A percentile compares a stretch with the other conserved stretches of the same genome.
phyloP scores from a whole-genome alignment of 345 rosid species.

The Populus davidiana region DNA sequence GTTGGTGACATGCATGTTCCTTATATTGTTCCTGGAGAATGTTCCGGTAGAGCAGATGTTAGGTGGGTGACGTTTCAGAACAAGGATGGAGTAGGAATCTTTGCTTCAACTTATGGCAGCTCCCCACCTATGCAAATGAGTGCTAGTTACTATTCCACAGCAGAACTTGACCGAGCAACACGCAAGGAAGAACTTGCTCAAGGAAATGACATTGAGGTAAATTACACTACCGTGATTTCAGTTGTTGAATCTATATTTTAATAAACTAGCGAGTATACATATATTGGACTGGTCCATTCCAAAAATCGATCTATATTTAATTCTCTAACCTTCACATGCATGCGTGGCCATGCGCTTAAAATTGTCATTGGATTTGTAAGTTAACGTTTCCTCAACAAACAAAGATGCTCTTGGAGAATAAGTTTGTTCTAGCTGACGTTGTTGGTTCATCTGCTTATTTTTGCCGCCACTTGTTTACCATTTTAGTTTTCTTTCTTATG shows the following conservation, averaged over 20 bases:
- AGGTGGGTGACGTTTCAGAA: slow-evolving; percentile 82
- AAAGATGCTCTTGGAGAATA: not conserved
- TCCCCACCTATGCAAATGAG: slow-evolving; percentile 92
- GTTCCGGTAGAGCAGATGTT: slow-evolving; percentile 87
- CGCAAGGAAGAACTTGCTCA: slow-evolving; percentile 64
- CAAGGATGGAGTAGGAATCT: slow-evolving; percentile 71
- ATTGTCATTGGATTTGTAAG: not conserved
- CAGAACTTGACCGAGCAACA: slow-evolving; percentile 71
- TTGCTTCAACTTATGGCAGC: slow-evolving; percentile 66
- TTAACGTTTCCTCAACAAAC: not conserved
- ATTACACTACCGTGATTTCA: not conserved
- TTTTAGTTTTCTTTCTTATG: not conserved
- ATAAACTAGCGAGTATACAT: not conserved
- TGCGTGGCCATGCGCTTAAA: not conserved
- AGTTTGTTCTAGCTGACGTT: not conserved
- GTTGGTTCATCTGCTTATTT: not conserved
- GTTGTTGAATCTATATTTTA: not conserved
- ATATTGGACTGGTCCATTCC: not conserved
- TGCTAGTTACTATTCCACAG: slow-evolving; percentile 72
- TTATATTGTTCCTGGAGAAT: slow-evolving; percentile 89
- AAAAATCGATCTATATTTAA: not conserved
- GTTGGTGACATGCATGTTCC: slow-evolving; percentile 89
- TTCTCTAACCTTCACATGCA: not conserved
- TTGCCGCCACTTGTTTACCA: not conserved
- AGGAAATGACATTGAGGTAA: slow-evolving; percentile 77